phyloP scores from a whole-genome alignment of 2,329 filamentous ascomycete species.

The Colletotrichum gloeosporioides region DNA sequence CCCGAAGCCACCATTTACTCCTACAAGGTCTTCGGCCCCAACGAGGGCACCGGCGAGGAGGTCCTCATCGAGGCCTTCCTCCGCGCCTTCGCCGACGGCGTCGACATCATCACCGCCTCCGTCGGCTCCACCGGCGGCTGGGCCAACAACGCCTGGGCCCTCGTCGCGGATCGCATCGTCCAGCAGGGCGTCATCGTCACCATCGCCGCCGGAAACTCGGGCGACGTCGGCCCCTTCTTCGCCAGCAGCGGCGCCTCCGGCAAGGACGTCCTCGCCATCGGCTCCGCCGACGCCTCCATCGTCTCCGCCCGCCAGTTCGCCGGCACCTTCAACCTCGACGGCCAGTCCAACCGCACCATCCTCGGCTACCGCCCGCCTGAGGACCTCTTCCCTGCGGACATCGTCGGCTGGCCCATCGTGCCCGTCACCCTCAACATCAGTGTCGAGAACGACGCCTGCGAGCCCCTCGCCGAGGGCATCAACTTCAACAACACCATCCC shows the following conservation, averaged over 20 bases:
- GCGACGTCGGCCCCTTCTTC: slow-evolving; percentile 27
- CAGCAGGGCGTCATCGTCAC: slow-evolving; percentile 31
- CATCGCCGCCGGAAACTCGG: slow-evolving; percentile 19
- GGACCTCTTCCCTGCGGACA: slow-evolving; percentile 23
- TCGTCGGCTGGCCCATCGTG: slow-evolving; percentile 29
- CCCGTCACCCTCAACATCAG: slow-evolving; percentile 28
- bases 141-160: slow-evolving; percentile 46
- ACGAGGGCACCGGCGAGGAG: slow-evolving; percentile 13
- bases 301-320: slow-evolving; percentile 20
- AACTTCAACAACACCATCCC: slow-evolving; percentile 8
- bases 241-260: slow-evolving; percentile 28
- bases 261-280: slow-evolving; percentile 29
- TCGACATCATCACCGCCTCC: slow-evolving; percentile 21
- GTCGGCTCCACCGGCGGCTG: slow-evolving; percentile 27
- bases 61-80: slow-evolving; percentile 20
- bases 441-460: slow-evolving; percentile 29
- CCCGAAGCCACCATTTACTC: slow-evolving; percentile 17
- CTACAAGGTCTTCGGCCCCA: slow-evolving; percentile 19
- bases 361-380: slow-evolving; percentile 27
- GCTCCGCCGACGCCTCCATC: slow-evolving; percentile 11
- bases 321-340: slow-evolving; percentile 26
- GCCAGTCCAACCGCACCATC: slow-evolving; percentile 25
- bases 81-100: slow-evolving; percentile 16
- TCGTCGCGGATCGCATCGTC: slow-evolving; percentile 45
- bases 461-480: slow-evolving; percentile 19